phyloP scores from a whole-genome alignment of 306 rosid genomes.

The Inga laurina region DNA sequence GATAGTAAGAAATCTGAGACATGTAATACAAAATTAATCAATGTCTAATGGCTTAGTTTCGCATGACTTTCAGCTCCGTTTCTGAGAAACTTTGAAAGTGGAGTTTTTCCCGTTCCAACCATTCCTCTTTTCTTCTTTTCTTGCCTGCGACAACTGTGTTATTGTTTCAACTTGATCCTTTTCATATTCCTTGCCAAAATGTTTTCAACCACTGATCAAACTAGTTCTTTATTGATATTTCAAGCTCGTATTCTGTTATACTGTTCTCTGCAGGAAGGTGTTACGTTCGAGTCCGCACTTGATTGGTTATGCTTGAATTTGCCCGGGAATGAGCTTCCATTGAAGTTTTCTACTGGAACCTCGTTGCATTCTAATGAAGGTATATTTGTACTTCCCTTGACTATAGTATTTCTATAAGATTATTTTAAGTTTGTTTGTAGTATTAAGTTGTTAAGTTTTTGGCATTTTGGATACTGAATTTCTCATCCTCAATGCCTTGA shows the following conservation, averaged over 20 bases:
- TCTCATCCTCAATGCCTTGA: slow-evolving; percentile 10
- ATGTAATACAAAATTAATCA: neutral
- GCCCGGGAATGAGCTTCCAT: slow-evolving; percentile 82
- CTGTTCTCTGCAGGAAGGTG: slow-evolving; percentile 60
- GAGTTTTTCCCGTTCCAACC: no score
- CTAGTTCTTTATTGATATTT: neutral
- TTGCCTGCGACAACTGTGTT: no score
- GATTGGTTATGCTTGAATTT: slow-evolving; percentile 96
- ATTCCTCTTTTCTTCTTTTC: no score
- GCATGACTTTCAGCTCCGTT: neutral
- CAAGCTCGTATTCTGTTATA: slow-evolving; percentile 14
- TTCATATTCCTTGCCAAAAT: neutral
- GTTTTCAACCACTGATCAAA: neutral
- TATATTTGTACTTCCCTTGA: slow-evolving; percentile 28
- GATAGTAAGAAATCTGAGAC: neutral
- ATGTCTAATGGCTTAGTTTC: neutral
- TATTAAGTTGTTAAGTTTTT: neutral
- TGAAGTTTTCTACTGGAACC: slow-evolving; percentile 78
- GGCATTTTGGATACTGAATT: slow-evolving; percentile 14
- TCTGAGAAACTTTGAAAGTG: neutral
- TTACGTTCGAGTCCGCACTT: slow-evolving; percentile 88
- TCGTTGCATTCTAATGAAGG: slow-evolving; percentile 55
- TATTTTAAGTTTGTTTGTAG: neutral
- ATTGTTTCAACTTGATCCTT: neutral
- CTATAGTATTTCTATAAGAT: neutral